A percentile compares a stretch with the other conserved stretches of the same genome.
These are phyloP conservation scores for Tetrahymena malaccensis DNA, from an alignment of 73 alveolate genomes.

Conservation along the genomic window DNA sequence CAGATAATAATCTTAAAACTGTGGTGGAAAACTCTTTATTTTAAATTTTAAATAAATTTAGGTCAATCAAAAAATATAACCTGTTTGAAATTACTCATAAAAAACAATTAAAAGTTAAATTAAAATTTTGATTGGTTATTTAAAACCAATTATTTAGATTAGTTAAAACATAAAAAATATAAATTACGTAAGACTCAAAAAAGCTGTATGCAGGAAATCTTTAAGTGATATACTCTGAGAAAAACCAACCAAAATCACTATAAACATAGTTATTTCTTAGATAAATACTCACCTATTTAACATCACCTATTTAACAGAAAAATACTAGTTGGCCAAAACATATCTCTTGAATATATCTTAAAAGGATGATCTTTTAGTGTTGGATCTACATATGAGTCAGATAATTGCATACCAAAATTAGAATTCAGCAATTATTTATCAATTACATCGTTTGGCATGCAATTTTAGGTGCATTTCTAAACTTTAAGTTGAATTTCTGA, in stretches of 20 bases:
- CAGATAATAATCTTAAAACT: background rate
- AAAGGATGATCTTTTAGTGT: background rate
- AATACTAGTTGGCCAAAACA: background rate
- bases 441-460: background rate
- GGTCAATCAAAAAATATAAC: background rate
- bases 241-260: background rate
- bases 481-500: background rate
- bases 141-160: too few relatives aligned
- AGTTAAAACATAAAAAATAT: background rate
- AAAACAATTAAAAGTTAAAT: background rate
- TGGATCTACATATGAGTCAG: too few relatives aligned
- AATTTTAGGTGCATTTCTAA: background rate
- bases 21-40: background rate
- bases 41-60: background rate
- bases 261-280: background rate
- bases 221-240: background rate
- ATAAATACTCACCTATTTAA: too few relatives aligned
- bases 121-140: too few relatives aligned
- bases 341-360: background rate
- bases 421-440: background rate
- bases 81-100: background rate
- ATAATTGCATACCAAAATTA: background rate
- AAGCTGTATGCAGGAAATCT: background rate
- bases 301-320: background rate
- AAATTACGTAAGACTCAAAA: background rate